Conservation (phyloP, 2,329 filamentous ascomycete species). For the Clonostachys solani region DNA sequence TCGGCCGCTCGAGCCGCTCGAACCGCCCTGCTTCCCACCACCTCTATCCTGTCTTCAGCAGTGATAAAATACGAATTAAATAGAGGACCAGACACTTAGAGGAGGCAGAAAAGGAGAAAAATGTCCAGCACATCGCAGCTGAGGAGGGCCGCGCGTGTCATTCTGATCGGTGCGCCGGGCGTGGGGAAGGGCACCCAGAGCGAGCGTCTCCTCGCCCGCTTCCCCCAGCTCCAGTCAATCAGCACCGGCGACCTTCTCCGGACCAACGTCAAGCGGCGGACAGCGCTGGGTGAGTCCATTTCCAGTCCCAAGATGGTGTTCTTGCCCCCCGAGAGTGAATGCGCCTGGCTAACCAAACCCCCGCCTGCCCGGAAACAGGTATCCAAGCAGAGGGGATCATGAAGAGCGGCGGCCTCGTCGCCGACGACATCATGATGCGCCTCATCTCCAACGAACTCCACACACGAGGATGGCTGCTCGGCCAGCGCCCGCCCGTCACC, state of each 20-base stretch:
- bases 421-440: conserved; percentile 85
- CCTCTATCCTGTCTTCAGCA: too few species aligned
- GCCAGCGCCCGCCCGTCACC: conserved; percentile 12
- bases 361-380: conserved; percentile 43
- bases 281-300: conserved; percentile 66
- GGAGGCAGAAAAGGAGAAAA: not conserved
- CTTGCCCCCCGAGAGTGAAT: not conserved
- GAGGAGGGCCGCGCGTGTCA: conserved; percentile 80
- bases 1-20: too few species aligned
- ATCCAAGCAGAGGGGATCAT: conserved; percentile 89
- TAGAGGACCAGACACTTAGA: too few species aligned
- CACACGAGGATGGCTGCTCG: conserved; percentile 70
- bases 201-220: conserved; percentile 79
- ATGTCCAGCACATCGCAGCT: conserved; percentile 51
- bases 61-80: too few species aligned
- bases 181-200: conserved; percentile 97
- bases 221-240: conserved; percentile 84
- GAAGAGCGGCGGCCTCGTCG: conserved; percentile 83
- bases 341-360: conserved; percentile 4
- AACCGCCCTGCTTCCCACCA: too few species aligned
- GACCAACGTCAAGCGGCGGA: conserved; percentile 86
- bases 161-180: conserved; percentile 92
- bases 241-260: conserved; percentile 91
- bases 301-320: not conserved
- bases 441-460: conserved; percentile 88